These are phyloP conservation scores for Plenodomus biglobosus DNA, from an alignment of 2,329 filamentous ascomycete species.

Conservation along the genomic window DNA sequence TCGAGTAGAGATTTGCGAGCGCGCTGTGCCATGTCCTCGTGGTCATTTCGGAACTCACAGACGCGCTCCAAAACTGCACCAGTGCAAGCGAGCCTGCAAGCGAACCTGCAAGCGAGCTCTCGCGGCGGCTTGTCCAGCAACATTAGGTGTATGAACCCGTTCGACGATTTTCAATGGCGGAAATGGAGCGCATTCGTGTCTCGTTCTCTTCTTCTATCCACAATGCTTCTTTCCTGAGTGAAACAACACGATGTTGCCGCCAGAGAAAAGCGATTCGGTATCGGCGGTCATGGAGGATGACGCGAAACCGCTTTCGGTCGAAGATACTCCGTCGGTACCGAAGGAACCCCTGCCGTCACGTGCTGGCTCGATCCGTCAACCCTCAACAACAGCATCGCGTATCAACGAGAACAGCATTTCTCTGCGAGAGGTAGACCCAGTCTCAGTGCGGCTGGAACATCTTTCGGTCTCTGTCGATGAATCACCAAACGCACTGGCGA, in stretches of 20 bases:
- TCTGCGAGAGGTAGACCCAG: slow-evolving; percentile 57
- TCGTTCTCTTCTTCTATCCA: slow-evolving; percentile 7
- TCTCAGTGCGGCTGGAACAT: slow-evolving; percentile 57
- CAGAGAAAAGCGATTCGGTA: slow-evolving; percentile 12
- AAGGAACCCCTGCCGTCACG: background rate
- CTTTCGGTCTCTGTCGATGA: slow-evolving; percentile 61
- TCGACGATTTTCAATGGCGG: background rate
- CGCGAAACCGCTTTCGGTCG: background rate
- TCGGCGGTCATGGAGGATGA: background rate
- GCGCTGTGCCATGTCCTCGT: too few species aligned
- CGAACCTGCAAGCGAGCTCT: too few species aligned
- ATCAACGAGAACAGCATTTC: slow-evolving; percentile 39
- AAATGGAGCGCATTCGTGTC: background rate
- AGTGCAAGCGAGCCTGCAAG: background rate
- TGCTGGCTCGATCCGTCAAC: slow-evolving; percentile 13
- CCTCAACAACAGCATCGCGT: slow-evolving; percentile 22
- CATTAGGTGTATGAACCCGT: background rate
- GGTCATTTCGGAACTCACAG: too few species aligned
- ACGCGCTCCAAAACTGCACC: too few species aligned
- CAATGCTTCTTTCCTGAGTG: slow-evolving; percentile 8
- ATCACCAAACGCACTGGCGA: slow-evolving; percentile 47
- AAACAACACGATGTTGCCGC: slow-evolving; percentile 14
- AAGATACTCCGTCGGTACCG: slow-evolving; percentile 2
- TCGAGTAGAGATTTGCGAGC: too few species aligned
- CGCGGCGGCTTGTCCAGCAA: background rate